These are phyloP conservation scores for Vitis cinerea DNA, from an alignment of 164 flowering plant genomes.

Conservation along the genomic window DNA sequence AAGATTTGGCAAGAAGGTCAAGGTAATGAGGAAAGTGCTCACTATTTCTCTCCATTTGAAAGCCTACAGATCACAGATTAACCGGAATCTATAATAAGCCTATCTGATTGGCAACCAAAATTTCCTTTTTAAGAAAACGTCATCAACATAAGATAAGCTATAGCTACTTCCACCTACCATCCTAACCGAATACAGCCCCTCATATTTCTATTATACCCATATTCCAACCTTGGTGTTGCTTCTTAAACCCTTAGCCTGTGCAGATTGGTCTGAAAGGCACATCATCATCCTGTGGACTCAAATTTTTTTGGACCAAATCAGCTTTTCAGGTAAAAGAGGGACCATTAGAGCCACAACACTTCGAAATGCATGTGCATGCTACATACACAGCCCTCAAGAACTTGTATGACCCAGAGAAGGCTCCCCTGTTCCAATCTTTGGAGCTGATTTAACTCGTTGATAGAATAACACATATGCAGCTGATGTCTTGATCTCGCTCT, in stretches of 20 bases:
- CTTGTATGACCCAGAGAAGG: slow-evolving; percentile 22
- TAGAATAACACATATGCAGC: slow-evolving; percentile 91
- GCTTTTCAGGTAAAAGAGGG: background rate
- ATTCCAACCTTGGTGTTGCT: background rate
- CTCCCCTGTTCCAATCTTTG: slow-evolving; percentile 26
- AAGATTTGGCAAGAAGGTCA: too few relatives aligned
- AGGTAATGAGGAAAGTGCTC: background rate
- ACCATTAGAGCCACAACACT: slow-evolving; percentile 7
- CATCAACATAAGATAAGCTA: background rate
- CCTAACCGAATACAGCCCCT: background rate
- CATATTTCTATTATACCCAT: background rate
- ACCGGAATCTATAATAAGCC: slow-evolving; percentile 2
- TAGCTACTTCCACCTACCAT: background rate
- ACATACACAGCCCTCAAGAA: slow-evolving; percentile 1
- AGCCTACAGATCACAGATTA: background rate
- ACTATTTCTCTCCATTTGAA: background rate
- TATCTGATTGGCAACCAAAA: slow-evolving; percentile 1
- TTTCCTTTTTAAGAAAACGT: background rate
- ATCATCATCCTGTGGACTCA: too few relatives aligned
- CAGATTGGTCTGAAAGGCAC: background rate
- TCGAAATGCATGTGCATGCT: slow-evolving; percentile 1
- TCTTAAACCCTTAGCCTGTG: background rate
- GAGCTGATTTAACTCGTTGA: slow-evolving; percentile 47
- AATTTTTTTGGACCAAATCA: background rate
- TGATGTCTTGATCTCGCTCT: slow-evolving; percentile 69